Conservation (phyloP, 371 early-diverging fungal species). For the Rhizomucor miehei region DNA sequence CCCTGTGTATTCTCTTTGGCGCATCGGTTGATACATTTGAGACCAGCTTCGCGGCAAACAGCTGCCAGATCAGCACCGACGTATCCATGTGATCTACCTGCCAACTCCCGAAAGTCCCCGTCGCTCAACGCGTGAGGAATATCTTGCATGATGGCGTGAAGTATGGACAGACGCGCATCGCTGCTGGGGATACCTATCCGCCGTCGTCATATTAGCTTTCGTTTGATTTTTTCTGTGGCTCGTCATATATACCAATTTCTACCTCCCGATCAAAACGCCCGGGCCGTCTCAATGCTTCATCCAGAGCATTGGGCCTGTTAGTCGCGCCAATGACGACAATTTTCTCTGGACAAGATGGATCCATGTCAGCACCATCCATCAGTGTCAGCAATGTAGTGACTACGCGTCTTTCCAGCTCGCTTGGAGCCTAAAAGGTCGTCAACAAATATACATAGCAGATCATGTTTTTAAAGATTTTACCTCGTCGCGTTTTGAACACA, state of each 20-base stretch:
- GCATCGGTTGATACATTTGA: constrained; percentile 73
- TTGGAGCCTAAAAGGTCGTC: constrained; percentile 46
- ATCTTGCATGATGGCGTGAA: constrained; percentile 64
- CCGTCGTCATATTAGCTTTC: neutral
- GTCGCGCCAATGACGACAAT: constrained; percentile 97
- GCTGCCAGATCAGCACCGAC: constrained; percentile 98
- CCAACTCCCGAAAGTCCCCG: constrained; percentile 57
- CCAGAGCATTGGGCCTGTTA: constrained; percentile 92
- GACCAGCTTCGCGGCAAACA: constrained; percentile 85
- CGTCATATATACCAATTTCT: constrained; percentile 66
- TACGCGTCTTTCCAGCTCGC: constrained; percentile 83
- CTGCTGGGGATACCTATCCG: constrained; percentile 77
- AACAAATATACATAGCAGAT: neutral
- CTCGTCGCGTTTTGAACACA: constrained; percentile 90
- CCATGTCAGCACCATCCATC: constrained; percentile 85
- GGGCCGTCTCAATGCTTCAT: constrained; percentile 95
- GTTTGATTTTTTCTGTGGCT: no score
- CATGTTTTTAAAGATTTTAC: constrained; percentile 23
- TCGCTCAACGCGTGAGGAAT: constrained; percentile 69
- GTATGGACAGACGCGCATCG: constrained; percentile 71
- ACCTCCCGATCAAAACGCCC: constrained; percentile 97
- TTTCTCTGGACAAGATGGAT: constrained; percentile 11
- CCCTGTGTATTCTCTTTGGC: constrained; percentile 10
- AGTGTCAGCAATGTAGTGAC: constrained; percentile 97
- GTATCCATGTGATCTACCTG: constrained; percentile 85